Percentiles rank a stretch among this genome's conserved stretches.
Evolutionary conservation across 2,329 filamentous ascomycete species (phyloP).

Genomic region (Proliferodiscus dingleyae): DNA sequence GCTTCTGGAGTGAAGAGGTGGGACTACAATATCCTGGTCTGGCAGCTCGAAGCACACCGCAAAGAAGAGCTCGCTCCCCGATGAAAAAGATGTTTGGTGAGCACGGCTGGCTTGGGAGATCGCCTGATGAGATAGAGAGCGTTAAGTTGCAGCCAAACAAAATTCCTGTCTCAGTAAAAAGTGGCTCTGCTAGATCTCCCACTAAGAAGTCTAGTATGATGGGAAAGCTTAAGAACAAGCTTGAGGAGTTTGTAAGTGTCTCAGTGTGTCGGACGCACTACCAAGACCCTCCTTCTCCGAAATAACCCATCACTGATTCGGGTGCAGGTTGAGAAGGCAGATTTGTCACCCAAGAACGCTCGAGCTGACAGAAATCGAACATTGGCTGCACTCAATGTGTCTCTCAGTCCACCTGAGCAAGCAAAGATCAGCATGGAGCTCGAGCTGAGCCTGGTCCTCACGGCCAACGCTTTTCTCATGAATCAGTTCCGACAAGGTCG

Average conservation of each 20-base stretch:
- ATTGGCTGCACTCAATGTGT: slow-evolving; percentile 21
- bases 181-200: slow-evolving; percentile 3
- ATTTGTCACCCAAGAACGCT: slow-evolving; percentile 17
- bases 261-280: no score
- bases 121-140: slow-evolving; percentile 18
- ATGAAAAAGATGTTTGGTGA: slow-evolving; percentile 34
- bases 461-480: slow-evolving; percentile 32
- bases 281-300: no score
- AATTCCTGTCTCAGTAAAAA: slow-evolving; percentile 6
- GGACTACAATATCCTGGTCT: background rate
- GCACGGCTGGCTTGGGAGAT: slow-evolving; percentile 28
- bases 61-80: slow-evolving; percentile 29
- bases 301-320: background rate
- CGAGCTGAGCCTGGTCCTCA: slow-evolving; percentile 29
- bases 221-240: slow-evolving; percentile 26
- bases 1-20: slow-evolving; percentile 19
- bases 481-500: slow-evolving; percentile 29
- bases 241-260: slow-evolving; percentile 29
- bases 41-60: slow-evolving; percentile 7
- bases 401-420: slow-evolving; percentile 26
- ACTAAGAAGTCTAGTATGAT: slow-evolving; percentile 25
- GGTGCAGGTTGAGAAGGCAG: slow-evolving; percentile 29
- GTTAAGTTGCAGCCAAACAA: slow-evolving; percentile 13
- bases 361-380: slow-evolving; percentile 14
- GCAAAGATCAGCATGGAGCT: slow-evolving; percentile 28